Conservation (phyloP, 2,329 filamentous ascomycete genomes). For the Pseudogymnoascus sp. region DNA sequence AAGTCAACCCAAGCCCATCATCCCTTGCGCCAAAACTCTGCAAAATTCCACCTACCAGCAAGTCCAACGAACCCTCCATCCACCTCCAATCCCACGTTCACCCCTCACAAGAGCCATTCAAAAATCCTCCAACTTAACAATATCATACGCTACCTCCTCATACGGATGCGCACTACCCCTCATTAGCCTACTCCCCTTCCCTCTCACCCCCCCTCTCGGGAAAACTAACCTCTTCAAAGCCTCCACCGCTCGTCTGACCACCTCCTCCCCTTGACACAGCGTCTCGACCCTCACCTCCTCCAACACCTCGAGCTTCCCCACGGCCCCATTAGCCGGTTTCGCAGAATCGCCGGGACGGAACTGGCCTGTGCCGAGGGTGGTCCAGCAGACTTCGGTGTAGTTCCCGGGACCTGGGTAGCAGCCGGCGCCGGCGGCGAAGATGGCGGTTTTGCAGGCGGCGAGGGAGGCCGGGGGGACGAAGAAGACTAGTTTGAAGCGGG, state of each 20-base stretch:
- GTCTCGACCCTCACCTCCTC: conserved; percentile 58
- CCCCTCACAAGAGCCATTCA: conserved; percentile 18
- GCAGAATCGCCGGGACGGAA: conserved; percentile 56
- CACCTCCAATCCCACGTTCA: not conserved
- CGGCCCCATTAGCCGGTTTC: conserved; percentile 55
- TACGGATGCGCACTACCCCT: conserved; percentile 40
- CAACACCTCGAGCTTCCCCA: conserved; percentile 50
- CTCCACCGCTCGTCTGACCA: conserved; percentile 48
- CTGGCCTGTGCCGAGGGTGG: conserved; percentile 50
- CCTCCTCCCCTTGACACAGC: conserved; percentile 52
- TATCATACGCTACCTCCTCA: conserved; percentile 44
- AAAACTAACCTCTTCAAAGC: conserved; percentile 56
- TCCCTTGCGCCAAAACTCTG: not conserved
- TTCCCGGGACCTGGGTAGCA: conserved; percentile 41
- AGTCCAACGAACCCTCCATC: not conserved
- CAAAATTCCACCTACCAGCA: not conserved
- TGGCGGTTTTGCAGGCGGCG: conserved; percentile 46
- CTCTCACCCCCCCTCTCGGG: not conserved
- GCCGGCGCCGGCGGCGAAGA: conserved; percentile 53
- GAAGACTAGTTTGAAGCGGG: conserved; percentile 41
- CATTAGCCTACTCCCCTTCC: conserved; percentile 28
- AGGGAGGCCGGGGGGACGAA: conserved; percentile 39
- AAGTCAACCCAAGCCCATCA: not conserved
- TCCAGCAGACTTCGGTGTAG: conserved; percentile 50
- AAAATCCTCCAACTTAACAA: conserved; percentile 43